Evolutionary conservation across 805 yeast species (phyloP).

Genomic region (Suhomyces sp.): DNA sequence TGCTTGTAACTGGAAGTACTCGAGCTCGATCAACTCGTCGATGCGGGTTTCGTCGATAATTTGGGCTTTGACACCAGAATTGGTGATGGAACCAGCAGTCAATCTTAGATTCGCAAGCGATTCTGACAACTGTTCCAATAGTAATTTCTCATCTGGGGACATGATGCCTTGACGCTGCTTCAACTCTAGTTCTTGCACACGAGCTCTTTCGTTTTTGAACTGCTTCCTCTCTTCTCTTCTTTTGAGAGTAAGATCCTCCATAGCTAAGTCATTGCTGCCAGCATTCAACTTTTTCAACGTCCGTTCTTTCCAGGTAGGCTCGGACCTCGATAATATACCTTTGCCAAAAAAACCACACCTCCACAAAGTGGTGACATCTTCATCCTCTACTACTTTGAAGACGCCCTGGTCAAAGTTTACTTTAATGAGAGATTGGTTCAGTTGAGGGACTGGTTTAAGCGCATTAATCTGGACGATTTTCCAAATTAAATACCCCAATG

Average conservation of each 20-base stretch:
- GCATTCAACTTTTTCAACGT: conserved; percentile 47
- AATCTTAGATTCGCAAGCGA: background rate
- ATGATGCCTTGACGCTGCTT: conserved; percentile 32
- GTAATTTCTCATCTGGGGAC: background rate
- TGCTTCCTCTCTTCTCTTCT: conserved; percentile 69
- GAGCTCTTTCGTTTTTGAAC: conserved; percentile 67
- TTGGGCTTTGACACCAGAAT: background rate
- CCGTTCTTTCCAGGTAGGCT: conserved; percentile 85
- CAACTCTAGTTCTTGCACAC: conserved; percentile 48
- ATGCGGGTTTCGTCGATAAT: background rate
- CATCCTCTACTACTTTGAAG: conserved; percentile 41
- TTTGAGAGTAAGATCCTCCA: conserved; percentile 74
- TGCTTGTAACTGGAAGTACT: conserved; percentile 66
- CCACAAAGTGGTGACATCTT: conserved; percentile 66
- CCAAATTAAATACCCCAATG: conserved; percentile 50
- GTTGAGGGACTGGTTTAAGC: conserved; percentile 24
- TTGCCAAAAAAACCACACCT: conserved; percentile 89
- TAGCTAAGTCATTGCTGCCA: conserved; percentile 41
- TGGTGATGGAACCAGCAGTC: background rate
- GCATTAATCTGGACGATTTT: conserved; percentile 18
- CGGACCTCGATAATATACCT: conserved; percentile 84
- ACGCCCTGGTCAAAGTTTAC: conserved; percentile 25
- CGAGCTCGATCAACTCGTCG: conserved; percentile 30
- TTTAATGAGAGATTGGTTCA: conserved; percentile 11
- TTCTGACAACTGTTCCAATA: conserved; percentile 12